Base-by-base conservation (phyloP, 768 basidiomycete species). In the Rhodosporidiobolus sp. region DNA sequence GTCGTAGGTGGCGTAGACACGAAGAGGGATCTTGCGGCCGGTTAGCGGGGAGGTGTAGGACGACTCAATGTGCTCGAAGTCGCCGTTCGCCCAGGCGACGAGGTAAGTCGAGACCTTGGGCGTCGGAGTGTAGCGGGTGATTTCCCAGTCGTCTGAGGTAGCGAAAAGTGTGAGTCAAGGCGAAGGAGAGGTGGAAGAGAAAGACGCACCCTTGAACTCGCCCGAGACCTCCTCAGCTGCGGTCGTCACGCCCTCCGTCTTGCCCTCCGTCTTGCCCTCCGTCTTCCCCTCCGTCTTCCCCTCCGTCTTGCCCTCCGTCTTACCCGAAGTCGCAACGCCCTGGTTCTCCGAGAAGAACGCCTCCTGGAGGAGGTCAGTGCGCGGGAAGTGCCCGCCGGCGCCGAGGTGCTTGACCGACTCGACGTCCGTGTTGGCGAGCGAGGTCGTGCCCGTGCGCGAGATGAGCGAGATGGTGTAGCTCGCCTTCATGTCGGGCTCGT, bases 401-500 rank as follows among this genome's bases (percentile, higher is more conserved):
- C 82, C 77, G 75, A 82, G 80, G 45, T 80, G 80, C 62, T 85
- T 83, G 76, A 91, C 88, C n/a, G 87, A 88, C 61, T 84, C 79
- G 26, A 85, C 87, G 28, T 91, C 85, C 91, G 93, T 95, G 82
- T 97, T 98, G 83, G 88, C 89, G 72, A 98, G 83, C 79, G 86
- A 90, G 79, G 88, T 86, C 8, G 90, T 89, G 73, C 87, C 86
- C 16, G 82, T 83, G 70, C 88, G 87, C n/a, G 92, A 91, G 77
- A 84, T 66, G 61, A 78, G 73, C 10, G 75, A 68, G 63, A 80
- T 50, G 43, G 59, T 78, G 79, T 89, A 91, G 4, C 89, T 92
- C 0, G 93, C 89, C 81, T 97, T 97, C 76, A 94, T 84, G 49
- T 87, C 84, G 24, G 94, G 95, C 79, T 96, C 94, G 79, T 96